Evolutionary conservation across 371 early-diverging fungal genomes (phyloP).

Genomic region (Rhizopus sp.): DNA sequence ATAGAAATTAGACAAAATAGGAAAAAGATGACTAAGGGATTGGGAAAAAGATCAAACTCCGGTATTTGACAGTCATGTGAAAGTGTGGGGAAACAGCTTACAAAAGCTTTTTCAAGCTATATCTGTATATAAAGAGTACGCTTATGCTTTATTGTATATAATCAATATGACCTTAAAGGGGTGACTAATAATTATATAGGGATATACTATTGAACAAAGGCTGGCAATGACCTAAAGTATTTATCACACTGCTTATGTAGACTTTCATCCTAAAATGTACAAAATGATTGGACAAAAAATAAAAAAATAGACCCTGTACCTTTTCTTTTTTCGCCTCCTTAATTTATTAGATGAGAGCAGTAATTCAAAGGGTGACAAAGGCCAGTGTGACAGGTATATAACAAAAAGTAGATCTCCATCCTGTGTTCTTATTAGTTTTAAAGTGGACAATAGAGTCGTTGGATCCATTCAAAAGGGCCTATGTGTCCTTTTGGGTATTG

Average conservation of each 20-base stretch:
- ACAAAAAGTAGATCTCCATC: not conserved
- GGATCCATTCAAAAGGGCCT: constrained; percentile 74
- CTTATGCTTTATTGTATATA: no score
- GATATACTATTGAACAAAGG: no score
- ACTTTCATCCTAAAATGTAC: no score
- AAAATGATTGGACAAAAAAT: no score
- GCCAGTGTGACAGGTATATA: constrained; percentile 37
- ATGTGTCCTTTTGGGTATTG: constrained; percentile 78
- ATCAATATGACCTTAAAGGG: no score
- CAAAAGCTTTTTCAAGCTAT: no score
- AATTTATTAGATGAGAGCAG: constrained; percentile 30
- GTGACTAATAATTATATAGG: no score
- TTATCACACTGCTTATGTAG: no score
- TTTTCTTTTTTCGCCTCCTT: no score
- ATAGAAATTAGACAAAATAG: not conserved
- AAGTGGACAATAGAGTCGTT: constrained; percentile 68
- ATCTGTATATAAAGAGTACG: no score
- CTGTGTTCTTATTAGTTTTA: not conserved
- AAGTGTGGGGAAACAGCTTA: not conserved
- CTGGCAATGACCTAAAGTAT: no score
- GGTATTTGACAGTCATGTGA: constrained; percentile 2
- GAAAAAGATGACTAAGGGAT: constrained; percentile 1
- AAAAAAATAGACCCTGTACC: no score
- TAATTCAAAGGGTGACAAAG: constrained; percentile 40
- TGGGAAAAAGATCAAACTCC: not conserved